Evolutionary conservation across 2,329 filamentous ascomycete genomes (phyloP).

Genomic region (Penicillium concentricum): DNA sequence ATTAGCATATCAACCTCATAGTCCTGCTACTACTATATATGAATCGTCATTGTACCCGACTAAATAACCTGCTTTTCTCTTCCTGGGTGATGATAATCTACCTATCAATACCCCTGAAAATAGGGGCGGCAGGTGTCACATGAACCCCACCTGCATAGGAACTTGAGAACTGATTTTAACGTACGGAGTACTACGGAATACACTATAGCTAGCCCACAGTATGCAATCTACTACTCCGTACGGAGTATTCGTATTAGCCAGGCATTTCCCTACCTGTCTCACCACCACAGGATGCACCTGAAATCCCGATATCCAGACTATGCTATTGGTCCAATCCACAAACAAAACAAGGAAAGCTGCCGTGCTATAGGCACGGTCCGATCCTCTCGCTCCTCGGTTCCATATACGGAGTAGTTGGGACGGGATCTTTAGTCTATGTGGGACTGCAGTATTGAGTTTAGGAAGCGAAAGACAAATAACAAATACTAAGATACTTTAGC

Average conservation of each 20-base stretch:
- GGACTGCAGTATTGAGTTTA: not conserved
- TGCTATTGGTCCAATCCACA: not conserved
- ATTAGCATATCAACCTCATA: not conserved
- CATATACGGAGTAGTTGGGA: not conserved
- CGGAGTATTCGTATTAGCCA: too few relatives aligned
- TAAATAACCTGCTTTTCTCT: not conserved
- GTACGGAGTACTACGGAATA: not conserved
- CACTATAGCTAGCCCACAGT: not conserved
- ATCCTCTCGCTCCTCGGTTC: conserved; percentile 2
- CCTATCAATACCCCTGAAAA: not conserved
- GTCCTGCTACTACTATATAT: not conserved
- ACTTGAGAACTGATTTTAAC: not conserved
- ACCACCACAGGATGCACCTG: not conserved
- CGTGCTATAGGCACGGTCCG: not conserved
- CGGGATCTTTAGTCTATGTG: not conserved
- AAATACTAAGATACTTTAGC: not conserved
- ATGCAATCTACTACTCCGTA: not conserved
- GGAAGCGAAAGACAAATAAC: not conserved
- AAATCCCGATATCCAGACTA: not conserved
- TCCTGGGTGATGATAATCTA: not conserved
- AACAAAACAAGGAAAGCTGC: not conserved
- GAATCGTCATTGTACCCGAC: not conserved
- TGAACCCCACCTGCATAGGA: not conserved
- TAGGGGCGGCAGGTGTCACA: not conserved
- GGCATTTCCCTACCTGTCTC: not conserved